phyloP scores from a whole-genome alignment of 257 asterid genomes.

The Solanum medicagineum region DNA sequence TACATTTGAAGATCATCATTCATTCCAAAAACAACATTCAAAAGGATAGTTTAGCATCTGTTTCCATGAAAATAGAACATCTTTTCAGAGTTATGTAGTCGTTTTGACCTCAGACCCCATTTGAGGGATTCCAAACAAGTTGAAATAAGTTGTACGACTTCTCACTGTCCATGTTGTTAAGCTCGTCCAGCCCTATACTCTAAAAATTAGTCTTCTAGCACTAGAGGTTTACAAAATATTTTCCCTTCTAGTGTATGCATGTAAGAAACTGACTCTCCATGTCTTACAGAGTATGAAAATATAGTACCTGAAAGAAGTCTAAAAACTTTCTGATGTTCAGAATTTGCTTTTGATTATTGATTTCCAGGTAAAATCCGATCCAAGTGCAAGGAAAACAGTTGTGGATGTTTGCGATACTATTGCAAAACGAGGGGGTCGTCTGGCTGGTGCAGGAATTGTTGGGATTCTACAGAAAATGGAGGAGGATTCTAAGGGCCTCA shows the following conservation, averaged over 20 bases:
- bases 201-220: neutral
- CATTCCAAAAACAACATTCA: neutral
- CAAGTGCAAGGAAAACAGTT: conserved; percentile 31
- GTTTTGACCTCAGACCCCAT: too few species aligned
- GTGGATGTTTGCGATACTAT: conserved; percentile 47
- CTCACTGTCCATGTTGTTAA: neutral
- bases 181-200: neutral
- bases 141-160: neutral
- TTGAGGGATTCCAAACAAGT: neutral
- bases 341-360: neutral
- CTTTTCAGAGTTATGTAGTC: neutral
- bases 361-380: conserved; percentile 25
- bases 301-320: too few species aligned
- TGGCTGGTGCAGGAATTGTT: conserved; percentile 71
- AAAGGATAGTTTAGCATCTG: neutral
- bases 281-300: neutral
- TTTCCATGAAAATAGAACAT: neutral
- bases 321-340: neutral
- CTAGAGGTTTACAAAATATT: neutral
- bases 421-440: conserved; percentile 64
- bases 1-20: neutral
- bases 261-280: neutral
- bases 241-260: neutral
- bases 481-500: conserved; percentile 33
- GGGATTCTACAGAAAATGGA: conserved; percentile 81